Conservation (phyloP, 768 basidiomycete genomes). For the Nevesoporus exiguus region DNA sequence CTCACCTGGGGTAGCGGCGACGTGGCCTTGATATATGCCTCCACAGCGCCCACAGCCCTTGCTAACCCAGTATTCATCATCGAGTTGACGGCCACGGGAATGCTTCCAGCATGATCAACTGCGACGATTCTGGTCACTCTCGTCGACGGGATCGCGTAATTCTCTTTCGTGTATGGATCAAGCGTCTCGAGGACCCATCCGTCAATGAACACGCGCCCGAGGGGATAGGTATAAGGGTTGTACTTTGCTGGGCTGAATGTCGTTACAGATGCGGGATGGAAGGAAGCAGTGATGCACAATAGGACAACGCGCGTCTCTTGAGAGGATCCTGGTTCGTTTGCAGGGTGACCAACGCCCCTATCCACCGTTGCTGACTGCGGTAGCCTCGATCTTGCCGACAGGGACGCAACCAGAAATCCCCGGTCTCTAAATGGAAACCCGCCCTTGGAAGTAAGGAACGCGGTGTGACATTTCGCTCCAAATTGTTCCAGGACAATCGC, state of each 20-base stretch:
- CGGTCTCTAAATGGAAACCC: constrained; percentile 90
- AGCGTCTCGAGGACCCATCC: constrained; percentile 97
- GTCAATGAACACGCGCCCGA: constrained; percentile 82
- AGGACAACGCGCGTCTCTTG: constrained; percentile 57
- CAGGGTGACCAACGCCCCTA: constrained; percentile 28
- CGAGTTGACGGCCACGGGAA: constrained; percentile 82
- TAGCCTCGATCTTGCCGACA: constrained; percentile 57
- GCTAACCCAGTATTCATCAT: constrained; percentile 80
- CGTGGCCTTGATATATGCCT: constrained; percentile 64
- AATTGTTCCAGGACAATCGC: constrained; percentile 69
- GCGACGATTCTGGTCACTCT: constrained; percentile 81
- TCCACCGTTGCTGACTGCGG: constrained; percentile 37
- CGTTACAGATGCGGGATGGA: constrained; percentile 58
- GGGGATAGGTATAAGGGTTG: constrained; percentile 69
- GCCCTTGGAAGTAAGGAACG: constrained; percentile 69
- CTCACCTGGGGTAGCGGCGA: constrained; percentile 66
- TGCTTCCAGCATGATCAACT: constrained; percentile 81
- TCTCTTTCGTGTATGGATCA: constrained; percentile 92
- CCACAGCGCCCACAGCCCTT: constrained; percentile 67
- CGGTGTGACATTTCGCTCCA: constrained; percentile 68
- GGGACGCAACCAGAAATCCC: constrained; percentile 78
- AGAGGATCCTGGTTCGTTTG: constrained; percentile 31
- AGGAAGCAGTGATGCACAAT: constrained; percentile 82
- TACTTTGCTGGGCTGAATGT: constrained; percentile 62
- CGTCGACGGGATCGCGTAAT: constrained; percentile 92